Base-by-base conservation (phyloP, 2,329 filamentous ascomycete species). In the Ramichloridium luteum region DNA sequence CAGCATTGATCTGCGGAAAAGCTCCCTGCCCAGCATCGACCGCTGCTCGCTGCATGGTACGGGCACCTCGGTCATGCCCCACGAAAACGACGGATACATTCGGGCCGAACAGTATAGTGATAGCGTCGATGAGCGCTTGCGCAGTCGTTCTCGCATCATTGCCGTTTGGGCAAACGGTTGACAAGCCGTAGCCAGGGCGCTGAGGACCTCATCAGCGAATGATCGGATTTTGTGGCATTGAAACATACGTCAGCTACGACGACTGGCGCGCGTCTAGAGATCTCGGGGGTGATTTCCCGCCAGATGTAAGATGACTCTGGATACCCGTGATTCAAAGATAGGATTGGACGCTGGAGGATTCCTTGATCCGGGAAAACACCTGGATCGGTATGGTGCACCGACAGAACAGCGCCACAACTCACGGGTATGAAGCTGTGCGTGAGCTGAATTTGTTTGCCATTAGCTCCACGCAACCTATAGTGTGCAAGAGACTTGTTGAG, bases 51-150 rank as follows among this genome's bases (percentile, higher is more conserved):
- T 38, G 36, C 36, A 38, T 38, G 2, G 36, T 28, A 9, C 36
- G 20, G n/a, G 36, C 36, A 4, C 36, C 36, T 13, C 36, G 36
- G 26, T 38, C 36, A 25, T 38, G 36, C 15, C 36, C 36, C 11
- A 16, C 36, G n/a, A 31, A 29, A 10, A 38, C 25, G n/a, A 36
- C 31, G 23, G 28, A 3, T 13, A 28, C 31, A 28, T 33, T 18
- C n/a, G n/a, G n/a, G 4, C 31, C 31, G 16, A 28, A 33, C n/a
- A 33, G 14, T 6, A n/a, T 13, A 5, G 14, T 27, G 3, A 28
- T 27, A 2, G 25, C 31, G 12, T 33, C 14, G 16, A 28, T 28
- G 13, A 33, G 28, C 6, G 31, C 9, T 22, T 28, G 15, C 11
- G 31, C 31, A 23, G 14, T 22, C 6, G 25, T 28, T 13, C 31